Base-by-base conservation (phyloP, 495 filamentous ascomycete species). In the Penicillium alfredii region DNA sequence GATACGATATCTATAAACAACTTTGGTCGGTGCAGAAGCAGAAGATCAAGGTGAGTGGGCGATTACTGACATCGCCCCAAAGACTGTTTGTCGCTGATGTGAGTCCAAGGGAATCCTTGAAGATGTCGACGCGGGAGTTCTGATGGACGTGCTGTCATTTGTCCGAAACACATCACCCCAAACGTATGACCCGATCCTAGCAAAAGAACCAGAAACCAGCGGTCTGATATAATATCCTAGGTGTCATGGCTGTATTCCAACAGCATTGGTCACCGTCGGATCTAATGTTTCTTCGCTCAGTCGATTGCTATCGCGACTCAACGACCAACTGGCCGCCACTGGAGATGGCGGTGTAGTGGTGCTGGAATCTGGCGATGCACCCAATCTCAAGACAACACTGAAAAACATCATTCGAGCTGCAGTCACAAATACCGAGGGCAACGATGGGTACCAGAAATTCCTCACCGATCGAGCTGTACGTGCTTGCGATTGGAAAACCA, bases 241-340 rank as follows among this genome's bases (percentile, higher is more conserved):
- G 33, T 68, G 56, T 28, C 54, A 63, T 41, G 66, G 64, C 14
- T 74, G 66, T 49, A 80, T 95, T 16, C 84, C 87, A 0, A 80
- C 86, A 4, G 88, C 75, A 9, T 77, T 96, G 37, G 77, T 98
- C 25, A 78, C 87, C 18, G 81, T 84, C 11, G 89, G 87, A 4
- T 86, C 88, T n/a, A 89, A 88, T 45, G 82, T 89, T 35, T 81
- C 86, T 16, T 84, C 82, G 8, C 82, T 90, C 38, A 72, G 71
- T 10, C 66, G 81, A 20, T 65, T 96, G 12, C 81, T 95, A 38
- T 42, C 63, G 1, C 50, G 73, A 73, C 49, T 83, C 77, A 64
- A 71, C 84, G 34, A 74, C 64, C 38, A 72, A 72, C 45, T 64
- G 58, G 42, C 67, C 57, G 42, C 53, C 41, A 33, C 61, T 64